Base-by-base conservation (phyloP, 1,284 basidiomycete genomes). In the Trichosporon sp. region DNA sequence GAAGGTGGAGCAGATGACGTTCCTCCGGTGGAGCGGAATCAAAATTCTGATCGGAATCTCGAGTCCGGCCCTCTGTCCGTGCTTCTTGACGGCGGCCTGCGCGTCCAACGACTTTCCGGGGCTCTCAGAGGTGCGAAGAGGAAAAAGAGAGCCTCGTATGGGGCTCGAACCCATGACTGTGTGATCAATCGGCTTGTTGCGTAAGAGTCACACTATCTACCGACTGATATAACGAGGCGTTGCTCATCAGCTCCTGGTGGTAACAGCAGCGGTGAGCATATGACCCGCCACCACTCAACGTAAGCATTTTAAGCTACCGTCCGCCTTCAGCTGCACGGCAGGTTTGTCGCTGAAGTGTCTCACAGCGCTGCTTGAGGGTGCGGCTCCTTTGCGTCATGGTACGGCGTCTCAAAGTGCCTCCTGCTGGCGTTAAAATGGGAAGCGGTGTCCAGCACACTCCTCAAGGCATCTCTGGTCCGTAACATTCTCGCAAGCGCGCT, bases 121-220 rank as follows among this genome's bases (percentile, higher is more conserved):
- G 19, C 1, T 4, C 49, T 16, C 8, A 7, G 37, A 44, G 36
- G 16, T 2, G n/a, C 14, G n/a, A 54, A 27, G 27, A 16, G 49
- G 25, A 13, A 27, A 54, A 54, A 54, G 27, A 54, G 49, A 54
- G 49, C 49, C 49, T 54, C 49, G 49, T 54, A 54, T 54, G 49
- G 49, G 49, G 49, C 49, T 54, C 49, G 49, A 54, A 54, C 49
- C 49, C 49, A 54, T 54, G 49, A 54, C 49, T 54, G 49, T 54
- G 49, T 54, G 49, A 54, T 54, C 49, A 31, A 54, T 54, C 49
- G 49, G 49, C 49, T 31, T 31, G 49, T 9, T 31, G 27, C 49
- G 46, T 54, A 54, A 54, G 49, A 54, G 49, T 54, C 49, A 54
- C 49, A 54, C 49, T 54, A 54, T 54, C 49, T 54, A 54, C 49